A percentile compares a stretch with the other conserved stretches of the same genome.
phyloP scores from a whole-genome alignment of 257 asterid species.

The Sherardia arvensis region DNA sequence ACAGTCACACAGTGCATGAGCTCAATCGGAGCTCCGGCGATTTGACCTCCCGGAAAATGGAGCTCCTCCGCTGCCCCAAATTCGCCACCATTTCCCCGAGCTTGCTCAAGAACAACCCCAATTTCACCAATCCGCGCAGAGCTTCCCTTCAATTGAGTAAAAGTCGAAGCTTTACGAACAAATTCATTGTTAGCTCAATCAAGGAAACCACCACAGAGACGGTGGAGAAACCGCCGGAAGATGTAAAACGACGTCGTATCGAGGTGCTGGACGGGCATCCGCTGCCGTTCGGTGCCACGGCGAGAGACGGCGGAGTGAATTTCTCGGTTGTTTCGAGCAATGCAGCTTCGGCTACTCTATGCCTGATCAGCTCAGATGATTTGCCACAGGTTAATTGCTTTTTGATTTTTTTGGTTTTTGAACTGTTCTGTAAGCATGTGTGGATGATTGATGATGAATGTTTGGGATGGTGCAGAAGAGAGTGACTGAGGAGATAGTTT shows the following conservation, averaged over 20 bases:
- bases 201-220: slow-evolving; percentile 26
- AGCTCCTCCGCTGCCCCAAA: slow-evolving; percentile 24
- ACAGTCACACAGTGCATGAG: not conserved
- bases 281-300: slow-evolving; percentile 87
- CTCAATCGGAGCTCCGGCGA: not conserved
- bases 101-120: slow-evolving; percentile 15
- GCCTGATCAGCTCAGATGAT: slow-evolving; percentile 61
- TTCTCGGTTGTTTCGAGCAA: slow-evolving; percentile 55
- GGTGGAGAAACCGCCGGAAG: slow-evolving; percentile 43
- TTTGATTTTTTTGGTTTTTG: not conserved
- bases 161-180: slow-evolving; percentile 6
- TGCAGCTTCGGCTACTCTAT: slow-evolving; percentile 66
- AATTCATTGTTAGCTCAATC: slow-evolving; percentile 17
- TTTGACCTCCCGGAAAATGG: slow-evolving; percentile 7
- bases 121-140: slow-evolving; percentile 15
- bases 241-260: slow-evolving; percentile 32
- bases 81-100: slow-evolving; percentile 3
- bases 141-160: slow-evolving; percentile 5
- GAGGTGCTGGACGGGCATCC: slow-evolving; percentile 67
- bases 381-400: slow-evolving; percentile 42
- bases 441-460: too few species aligned
- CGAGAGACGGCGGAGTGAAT: slow-evolving; percentile 76
- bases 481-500: slow-evolving; percentile 61
- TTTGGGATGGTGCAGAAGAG: slow-evolving; percentile 43
- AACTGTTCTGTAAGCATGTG: not conserved